Percentiles rank a stretch among this genome's conserved stretches.
These are phyloP conservation scores for Camptophora hylomeconis DNA, from an alignment of 2,329 filamentous ascomycete genomes.

Conservation along the genomic window DNA sequence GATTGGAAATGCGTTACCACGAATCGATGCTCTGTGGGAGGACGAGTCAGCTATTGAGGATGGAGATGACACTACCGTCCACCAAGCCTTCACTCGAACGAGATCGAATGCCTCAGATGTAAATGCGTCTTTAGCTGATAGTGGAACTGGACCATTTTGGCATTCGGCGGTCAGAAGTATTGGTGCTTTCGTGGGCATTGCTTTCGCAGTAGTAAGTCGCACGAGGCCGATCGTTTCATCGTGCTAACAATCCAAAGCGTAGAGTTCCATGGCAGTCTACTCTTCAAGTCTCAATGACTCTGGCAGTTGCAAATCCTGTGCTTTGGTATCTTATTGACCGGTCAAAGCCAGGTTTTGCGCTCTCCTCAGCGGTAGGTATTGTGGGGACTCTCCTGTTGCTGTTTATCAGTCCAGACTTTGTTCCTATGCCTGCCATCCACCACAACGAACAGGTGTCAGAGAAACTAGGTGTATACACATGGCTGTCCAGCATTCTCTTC, in stretches of 20 bases:
- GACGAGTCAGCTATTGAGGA: conserved; percentile 8
- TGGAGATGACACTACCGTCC: background rate
- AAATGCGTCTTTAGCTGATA: conserved; percentile 16
- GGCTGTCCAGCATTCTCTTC: conserved; percentile 87
- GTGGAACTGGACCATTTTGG: conserved; percentile 53
- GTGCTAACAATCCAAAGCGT: conserved; percentile 40
- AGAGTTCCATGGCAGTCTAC: conserved; percentile 88
- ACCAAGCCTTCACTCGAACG: conserved; percentile 20
- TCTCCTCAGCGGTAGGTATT: conserved; percentile 62
- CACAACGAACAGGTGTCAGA: conserved; percentile 26
- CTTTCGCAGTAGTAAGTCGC: conserved; percentile 65
- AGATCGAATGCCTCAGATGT: conserved; percentile 17
- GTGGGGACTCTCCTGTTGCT: conserved; percentile 62
- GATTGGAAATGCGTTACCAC: conserved; percentile 69
- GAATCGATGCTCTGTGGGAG: conserved; percentile 62
- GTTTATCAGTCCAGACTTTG: conserved; percentile 61
- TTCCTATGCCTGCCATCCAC: conserved; percentile 50
- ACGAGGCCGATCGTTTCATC: background rate
- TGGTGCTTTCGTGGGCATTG: conserved; percentile 59
- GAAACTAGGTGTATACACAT: conserved; percentile 56
- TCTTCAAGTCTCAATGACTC: conserved; percentile 78
- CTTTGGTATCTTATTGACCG: conserved; percentile 95
- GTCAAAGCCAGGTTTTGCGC: conserved; percentile 67
- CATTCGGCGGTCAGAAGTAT: conserved; percentile 56
- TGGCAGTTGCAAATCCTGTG: conserved; percentile 82